phyloP scores from a whole-genome alignment of 75 land plant genomes.

The Picea glauca region DNA sequence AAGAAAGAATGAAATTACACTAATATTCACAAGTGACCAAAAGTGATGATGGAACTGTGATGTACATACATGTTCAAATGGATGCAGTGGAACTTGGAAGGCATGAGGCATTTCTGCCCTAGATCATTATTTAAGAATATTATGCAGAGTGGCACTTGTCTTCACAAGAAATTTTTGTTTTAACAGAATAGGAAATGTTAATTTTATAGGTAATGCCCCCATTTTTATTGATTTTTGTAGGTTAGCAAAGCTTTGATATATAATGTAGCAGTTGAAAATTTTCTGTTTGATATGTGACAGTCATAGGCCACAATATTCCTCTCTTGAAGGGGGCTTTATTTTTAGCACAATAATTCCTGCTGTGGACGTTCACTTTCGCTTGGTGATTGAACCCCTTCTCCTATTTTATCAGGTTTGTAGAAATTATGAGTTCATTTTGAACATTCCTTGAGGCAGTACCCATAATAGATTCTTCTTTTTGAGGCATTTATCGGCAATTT shows the following conservation, averaged over 20 bases:
- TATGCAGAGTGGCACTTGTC: background rate
- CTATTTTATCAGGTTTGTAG: slow-evolving; percentile 26
- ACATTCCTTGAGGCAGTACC: background rate
- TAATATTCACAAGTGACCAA: background rate
- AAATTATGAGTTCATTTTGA: background rate
- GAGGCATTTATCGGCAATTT: background rate
- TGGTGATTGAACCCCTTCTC: slow-evolving; percentile 39
- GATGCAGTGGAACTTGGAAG: background rate
- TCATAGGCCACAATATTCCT: slow-evolving; percentile 21
- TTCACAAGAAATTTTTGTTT: background rate
- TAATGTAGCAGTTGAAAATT: background rate
- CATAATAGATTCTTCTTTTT: background rate
- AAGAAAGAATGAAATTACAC: background rate
- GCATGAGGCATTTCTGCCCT: background rate
- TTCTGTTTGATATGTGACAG: background rate
- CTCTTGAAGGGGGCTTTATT: slow-evolving; percentile 8
- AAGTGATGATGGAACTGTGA: background rate
- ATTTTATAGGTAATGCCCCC: background rate
- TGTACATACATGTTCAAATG: background rate
- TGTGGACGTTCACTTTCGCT: slow-evolving; percentile 28
- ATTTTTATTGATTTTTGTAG: background rate
- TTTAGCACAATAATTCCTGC: slow-evolving; percentile 25
- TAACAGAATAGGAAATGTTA: background rate
- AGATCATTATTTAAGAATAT: background rate
- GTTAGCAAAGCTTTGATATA: background rate